Evolutionary conservation across 2,329 filamentous ascomycete genomes (phyloP), one percentile per base, ranked within the genome.

Genomic region (Arthrobotrys megalospora): DNA sequence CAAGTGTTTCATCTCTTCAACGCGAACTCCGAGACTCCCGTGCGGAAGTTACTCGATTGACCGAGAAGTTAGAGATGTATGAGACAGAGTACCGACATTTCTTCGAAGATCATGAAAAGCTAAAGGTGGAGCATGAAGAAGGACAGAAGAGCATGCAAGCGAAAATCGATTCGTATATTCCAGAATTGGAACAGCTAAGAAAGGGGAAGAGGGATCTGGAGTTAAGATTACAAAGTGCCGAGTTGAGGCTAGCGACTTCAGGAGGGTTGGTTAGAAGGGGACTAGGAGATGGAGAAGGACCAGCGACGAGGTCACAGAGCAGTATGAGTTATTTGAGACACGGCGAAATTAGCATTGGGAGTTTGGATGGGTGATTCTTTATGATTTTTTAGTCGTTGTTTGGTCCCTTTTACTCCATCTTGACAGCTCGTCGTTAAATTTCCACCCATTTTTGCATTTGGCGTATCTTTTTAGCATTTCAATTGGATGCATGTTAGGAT

Each of bases 41-140:
- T 19, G 48, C 73, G 6, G 73, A 77, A 48, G 52, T 77, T 24
- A 63, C 43, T 8, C 53, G 58, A 36, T 55, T 77, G 14, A 77
- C 43, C 14, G 73, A 77, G 50, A 77, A 77, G 32, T 47, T 77
- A 5, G 73, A 77, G 6, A 77, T 77, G 73, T 77, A 77, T n/a
- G 73, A 77, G 38, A 71, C 58, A 16, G 73, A 77, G 41, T 77
- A 77, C 16, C 66, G 73, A 8, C 73, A 77, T 32, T 70, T 77
- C 32, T 71, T 77, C 32, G 73, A 77, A 53, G 73, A 71, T 11
- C 52, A 77, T 36, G 73, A 77, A 24, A 77, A 65, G 36, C 48
- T 77, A 11, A 77, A 71, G 60, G 21, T 58, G 12, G 73, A 77
- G 43, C 73, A 62, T 16, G 73, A 75, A 43, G 53, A 76, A 52